phyloP scores from a whole-genome alignment of 345 rosid genomes.

The Euphorbia tirucalli region DNA sequence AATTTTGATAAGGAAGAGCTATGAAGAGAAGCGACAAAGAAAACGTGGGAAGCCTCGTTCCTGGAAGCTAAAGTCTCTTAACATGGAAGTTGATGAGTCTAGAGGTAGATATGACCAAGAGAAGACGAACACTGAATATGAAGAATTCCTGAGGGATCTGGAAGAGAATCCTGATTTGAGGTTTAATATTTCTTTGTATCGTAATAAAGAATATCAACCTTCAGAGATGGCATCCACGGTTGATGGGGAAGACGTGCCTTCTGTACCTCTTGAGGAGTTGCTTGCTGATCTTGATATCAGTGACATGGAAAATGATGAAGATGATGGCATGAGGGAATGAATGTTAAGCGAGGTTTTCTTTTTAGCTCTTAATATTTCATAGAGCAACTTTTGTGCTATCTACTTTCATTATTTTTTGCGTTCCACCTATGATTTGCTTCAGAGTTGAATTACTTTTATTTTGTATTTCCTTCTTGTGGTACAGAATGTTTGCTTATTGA shows the following conservation, averaged over 20 bases:
- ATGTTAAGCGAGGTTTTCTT: constrained; percentile 1
- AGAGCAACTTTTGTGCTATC: no score
- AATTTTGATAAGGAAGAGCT: constrained; percentile 25
- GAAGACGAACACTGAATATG: constrained; percentile 30
- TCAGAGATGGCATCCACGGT: constrained; percentile 54
- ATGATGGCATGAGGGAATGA: constrained; percentile 33
- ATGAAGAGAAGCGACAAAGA: constrained; percentile 19
- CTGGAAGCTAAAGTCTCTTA: neutral
- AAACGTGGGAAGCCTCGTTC: constrained; percentile 22
- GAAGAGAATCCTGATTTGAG: constrained; percentile 59
- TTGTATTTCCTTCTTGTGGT: no score
- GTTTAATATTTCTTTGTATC: constrained; percentile 50
- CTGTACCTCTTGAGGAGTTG: constrained; percentile 51
- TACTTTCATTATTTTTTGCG: no score
- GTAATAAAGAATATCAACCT: constrained; percentile 50
- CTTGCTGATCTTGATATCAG: constrained; percentile 53
- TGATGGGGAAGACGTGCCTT: constrained; percentile 52
- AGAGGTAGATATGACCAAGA: constrained; percentile 20
- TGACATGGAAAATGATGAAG: constrained; percentile 33
- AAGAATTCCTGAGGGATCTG: constrained; percentile 54
- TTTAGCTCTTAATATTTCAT: neutral
- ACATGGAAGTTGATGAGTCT: constrained; percentile 24
- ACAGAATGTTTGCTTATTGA: no score
- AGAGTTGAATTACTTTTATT: no score
- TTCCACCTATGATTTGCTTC: no score